These are phyloP conservation scores for Stachybotrys chlorohalonatus DNA, from an alignment of 2,329 filamentous ascomycete genomes.

Conservation along the genomic window DNA sequence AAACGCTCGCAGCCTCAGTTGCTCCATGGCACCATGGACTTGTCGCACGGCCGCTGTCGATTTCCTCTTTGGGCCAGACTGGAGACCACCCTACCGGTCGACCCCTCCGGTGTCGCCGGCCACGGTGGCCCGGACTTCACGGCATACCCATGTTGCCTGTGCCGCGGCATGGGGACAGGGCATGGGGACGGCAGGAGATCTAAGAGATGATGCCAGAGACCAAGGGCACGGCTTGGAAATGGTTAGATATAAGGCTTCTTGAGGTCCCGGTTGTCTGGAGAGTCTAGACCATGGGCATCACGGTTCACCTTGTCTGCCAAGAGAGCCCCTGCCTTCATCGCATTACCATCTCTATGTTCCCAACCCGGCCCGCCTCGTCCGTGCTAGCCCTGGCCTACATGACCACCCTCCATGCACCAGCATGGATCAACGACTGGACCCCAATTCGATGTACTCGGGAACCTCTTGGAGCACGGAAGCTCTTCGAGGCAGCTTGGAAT, in stretches of 20 bases:
- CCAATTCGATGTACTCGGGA: neutral
- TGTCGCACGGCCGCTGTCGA: neutral
- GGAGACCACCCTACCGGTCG: neutral
- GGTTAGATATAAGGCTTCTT: neutral
- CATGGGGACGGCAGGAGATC: neutral
- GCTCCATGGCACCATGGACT: neutral
- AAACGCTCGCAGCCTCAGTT: neutral
- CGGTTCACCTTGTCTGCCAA: neutral
- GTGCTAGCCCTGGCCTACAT: neutral
- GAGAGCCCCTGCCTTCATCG: neutral
- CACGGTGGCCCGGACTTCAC: neutral
- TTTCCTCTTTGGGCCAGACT: neutral
- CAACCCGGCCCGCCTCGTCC: neutral
- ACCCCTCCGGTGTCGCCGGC: neutral
- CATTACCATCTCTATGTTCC: neutral
- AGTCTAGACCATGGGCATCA: neutral
- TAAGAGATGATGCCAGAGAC: neutral
- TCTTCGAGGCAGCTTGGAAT: neutral
- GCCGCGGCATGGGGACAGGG: neutral
- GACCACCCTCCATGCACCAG: neutral
- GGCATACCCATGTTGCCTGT: neutral
- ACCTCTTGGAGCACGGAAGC: neutral
- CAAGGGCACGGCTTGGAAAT: neutral
- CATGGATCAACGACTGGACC: neutral
- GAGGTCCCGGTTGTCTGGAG: neutral